Evolutionary conservation across 2,329 filamentous ascomycete species (phyloP).

Genomic region (Thielaviopsis euricoi): DNA sequence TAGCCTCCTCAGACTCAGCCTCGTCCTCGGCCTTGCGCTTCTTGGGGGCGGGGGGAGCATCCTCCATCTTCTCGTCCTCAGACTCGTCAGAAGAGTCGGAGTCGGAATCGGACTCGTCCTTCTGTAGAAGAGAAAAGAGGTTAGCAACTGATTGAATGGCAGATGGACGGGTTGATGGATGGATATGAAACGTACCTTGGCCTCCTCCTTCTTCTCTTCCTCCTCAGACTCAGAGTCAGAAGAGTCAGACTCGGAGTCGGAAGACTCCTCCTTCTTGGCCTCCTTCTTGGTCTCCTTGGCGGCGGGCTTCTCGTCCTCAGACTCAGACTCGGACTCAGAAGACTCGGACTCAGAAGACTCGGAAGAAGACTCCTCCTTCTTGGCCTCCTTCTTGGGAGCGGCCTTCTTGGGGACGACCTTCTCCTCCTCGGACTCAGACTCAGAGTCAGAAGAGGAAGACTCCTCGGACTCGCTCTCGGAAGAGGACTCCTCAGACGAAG

Average conservation of each 20-base stretch:
- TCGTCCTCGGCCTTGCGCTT: constrained; percentile 32
- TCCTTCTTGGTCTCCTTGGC: constrained; percentile 8
- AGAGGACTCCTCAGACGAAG: constrained; percentile 21
- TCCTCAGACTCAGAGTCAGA: constrained; percentile 19
- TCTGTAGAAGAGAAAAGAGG: constrained; percentile 16
- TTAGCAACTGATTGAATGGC: constrained; percentile 12
- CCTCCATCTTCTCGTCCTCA: constrained; percentile 19
- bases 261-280: constrained; percentile 12
- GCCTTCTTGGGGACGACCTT: constrained; percentile 15
- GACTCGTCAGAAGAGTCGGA: constrained; percentile 20
- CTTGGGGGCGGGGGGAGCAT: constrained; percentile 26
- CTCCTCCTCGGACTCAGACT: constrained; percentile 21
- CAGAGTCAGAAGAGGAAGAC: constrained; percentile 20
- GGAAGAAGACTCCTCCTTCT: constrained; percentile 15
- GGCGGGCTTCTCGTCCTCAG: constrained; percentile 22
- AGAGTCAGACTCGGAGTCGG: constrained; percentile 20
- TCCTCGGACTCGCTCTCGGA: background rate
- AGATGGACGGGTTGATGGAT: background rate
- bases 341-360: constrained; percentile 20
- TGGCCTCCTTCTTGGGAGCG: constrained; percentile 17
- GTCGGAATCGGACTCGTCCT: constrained; percentile 18
- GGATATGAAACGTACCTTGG: constrained; percentile 6
- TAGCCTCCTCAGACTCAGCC: constrained; percentile 33
- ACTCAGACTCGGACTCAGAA: constrained; percentile 24
- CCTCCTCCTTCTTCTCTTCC: constrained; percentile 16